Evolutionary conservation across 352 stramenopile species (phyloP), one percentile per base, ranked within the genome.

Genomic region (Phytophthora foliorum): DNA sequence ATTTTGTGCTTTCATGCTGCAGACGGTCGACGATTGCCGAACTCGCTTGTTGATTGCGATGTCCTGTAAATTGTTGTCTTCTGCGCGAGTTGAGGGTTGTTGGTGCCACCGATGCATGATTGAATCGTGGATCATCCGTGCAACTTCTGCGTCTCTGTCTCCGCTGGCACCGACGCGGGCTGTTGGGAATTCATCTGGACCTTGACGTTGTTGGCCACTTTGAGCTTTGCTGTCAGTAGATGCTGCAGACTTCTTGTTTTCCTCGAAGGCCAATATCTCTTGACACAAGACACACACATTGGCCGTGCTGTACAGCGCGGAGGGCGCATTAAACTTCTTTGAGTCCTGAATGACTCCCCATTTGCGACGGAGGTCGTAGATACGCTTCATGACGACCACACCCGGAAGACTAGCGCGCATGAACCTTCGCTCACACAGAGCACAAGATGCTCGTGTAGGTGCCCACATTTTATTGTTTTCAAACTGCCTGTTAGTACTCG

Each of bases 351-450:
- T 65, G 27, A 82, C 63, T 0, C 80, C 75, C 80, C 80, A 88
- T 31, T 84, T 80, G 24, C 62, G 66, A 14, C 80, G 72, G 16
- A 84, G 60, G 11, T 86, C 72, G 34, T 74, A 82, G 17, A 88
- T 73, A 9, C 77, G 74, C 69, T 88, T 88, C 77, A 84, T 88
- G 7, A 88, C 63, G 0, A 81, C 74, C 21, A 74, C 75, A 0
- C 77, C 75, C 10, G 75, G 56, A 19, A 88, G 67, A 55, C 76
- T 81, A 14, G 48, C 64, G 11, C 75, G 77, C 58, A 79, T 74
- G 45, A 79, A 81, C n/a, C 80, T 75, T n/a, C 67, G 69, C 48
- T 86, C 77, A 31, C 80, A 88, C 16, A 88, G 51, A 6, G 74
- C 77, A 46, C 80, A 88, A 42, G 68, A 27, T 7, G 59, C 62